Percentiles rank a stretch among this genome's conserved stretches.
Evolutionary conservation across 2,329 filamentous ascomycete species (phyloP).

Genomic region (Whalleya microplaca): DNA sequence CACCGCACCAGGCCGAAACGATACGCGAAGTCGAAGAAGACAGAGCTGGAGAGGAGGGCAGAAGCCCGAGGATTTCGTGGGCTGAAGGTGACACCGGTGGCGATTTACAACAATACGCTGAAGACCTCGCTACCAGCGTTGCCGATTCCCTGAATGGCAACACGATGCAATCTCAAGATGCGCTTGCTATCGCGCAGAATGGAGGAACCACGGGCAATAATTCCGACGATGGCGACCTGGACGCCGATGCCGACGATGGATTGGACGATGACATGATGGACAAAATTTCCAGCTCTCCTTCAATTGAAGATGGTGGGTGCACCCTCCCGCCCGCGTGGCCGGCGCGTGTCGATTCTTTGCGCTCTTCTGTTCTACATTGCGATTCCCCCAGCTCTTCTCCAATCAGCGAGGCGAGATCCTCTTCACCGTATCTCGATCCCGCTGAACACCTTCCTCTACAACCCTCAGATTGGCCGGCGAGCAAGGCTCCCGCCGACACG

Average conservation of each 20-base stretch:
- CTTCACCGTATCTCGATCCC: slow-evolving; percentile 48
- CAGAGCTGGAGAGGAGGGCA: slow-evolving; percentile 70
- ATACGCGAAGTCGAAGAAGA: slow-evolving; percentile 81
- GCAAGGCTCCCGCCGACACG: slow-evolving; percentile 38
- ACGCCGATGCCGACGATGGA: slow-evolving; percentile 73
- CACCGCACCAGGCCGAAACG: slow-evolving; percentile 84
- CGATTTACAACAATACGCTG: slow-evolving; percentile 50
- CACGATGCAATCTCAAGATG: slow-evolving; percentile 57
- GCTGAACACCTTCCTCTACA: slow-evolving; percentile 40
- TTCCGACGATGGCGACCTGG: slow-evolving; percentile 65
- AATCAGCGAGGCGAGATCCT: slow-evolving; percentile 42
- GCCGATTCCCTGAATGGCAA: slow-evolving; percentile 45
- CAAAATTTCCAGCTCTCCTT: slow-evolving; percentile 97
- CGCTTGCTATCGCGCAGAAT: slow-evolving; percentile 64
- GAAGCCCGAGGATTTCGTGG: slow-evolving; percentile 65
- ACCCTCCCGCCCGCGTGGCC: slow-evolving; percentile 49
- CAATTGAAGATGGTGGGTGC: slow-evolving; percentile 98
- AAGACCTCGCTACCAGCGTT: slow-evolving; percentile 48
- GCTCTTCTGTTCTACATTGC: slow-evolving; percentile 35
- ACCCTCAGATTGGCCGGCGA: slow-evolving; percentile 33
- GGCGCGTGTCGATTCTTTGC: slow-evolving; percentile 48
- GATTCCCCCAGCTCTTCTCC: slow-evolving; percentile 37
- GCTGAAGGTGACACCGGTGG: slow-evolving; percentile 44
- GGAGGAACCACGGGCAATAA: slow-evolving; percentile 53
- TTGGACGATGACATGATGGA: slow-evolving; percentile 95